Base-by-base conservation (phyloP, 768 basidiomycete species). In the Kwoniella shandongensis region DNA sequence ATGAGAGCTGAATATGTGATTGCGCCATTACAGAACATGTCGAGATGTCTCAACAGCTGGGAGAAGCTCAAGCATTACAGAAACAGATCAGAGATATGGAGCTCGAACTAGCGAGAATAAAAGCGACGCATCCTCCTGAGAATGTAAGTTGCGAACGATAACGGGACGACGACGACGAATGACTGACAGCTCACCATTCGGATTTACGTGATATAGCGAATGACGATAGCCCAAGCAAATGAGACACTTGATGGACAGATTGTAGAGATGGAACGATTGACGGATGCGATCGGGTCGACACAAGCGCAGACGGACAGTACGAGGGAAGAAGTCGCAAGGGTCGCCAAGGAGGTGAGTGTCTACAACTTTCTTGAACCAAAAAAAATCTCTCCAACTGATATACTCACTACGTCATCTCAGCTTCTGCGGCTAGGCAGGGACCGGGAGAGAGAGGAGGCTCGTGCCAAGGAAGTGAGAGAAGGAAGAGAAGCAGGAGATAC, bases 51-150 rank as follows among this genome's bases (percentile, higher is more conserved):
- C 23, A 52, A 22, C 55, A 65, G 15, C 44, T 70, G 1, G 17
- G 62, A 1, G 73, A 76, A 41, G 69, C 68, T 8, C 59, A 66
- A n/a, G 56, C 52, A 1, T 32, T 73, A 20, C 58, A 65, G 38
- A 75, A 73, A 51, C 66, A 88, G 72, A 90, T 93, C 65, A 82
- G 89, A 57, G 89, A 92, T 69, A 84, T 89, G 32, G 86, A 88
- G 32, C 82, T 91, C 3, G 83, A 86, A 1, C 80, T 93, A 35
- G 86, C 86, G 6, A 84, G 91, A 1, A 83, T 93, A 17, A 84
- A 88, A 18, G 87, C 91, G 63, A 83, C 86, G 1, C 85, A 93
- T 65, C 77, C 77, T 1, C 88, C 89, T 0, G 83, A 85, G 18
- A 65, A 76, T 32, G 75, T 67, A 25, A 59, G 65, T 54, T 45